Evolutionary conservation across 2,329 filamentous ascomycete genomes (phyloP).

Genomic region (Aaosphaeria pasadenensis): DNA sequence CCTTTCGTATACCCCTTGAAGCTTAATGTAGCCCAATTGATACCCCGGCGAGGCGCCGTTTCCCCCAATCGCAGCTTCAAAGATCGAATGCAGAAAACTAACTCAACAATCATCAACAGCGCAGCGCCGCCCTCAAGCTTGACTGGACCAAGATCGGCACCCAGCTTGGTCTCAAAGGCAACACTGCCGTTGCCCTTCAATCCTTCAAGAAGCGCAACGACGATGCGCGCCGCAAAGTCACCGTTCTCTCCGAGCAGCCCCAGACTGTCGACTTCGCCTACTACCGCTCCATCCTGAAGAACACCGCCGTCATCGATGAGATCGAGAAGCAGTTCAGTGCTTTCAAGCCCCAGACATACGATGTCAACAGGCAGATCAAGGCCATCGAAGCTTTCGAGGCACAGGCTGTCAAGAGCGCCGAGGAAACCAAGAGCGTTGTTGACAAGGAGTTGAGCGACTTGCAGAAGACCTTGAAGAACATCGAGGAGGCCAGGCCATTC

Average conservation of each 20-base stretch:
- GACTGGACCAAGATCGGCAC: slow-evolving; percentile 95
- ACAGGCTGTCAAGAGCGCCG: slow-evolving; percentile 93
- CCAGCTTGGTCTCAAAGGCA: slow-evolving; percentile 93
- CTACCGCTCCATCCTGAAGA: slow-evolving; percentile 92
- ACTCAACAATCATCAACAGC: slow-evolving; percentile 54
- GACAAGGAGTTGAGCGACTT: slow-evolving; percentile 93
- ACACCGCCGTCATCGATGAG: slow-evolving; percentile 91
- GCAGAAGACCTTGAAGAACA: slow-evolving; percentile 93
- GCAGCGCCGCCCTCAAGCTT: slow-evolving; percentile 98
- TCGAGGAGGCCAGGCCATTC: slow-evolving; percentile 91
- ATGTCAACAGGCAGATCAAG: slow-evolving; percentile 91
- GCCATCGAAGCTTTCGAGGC: slow-evolving; percentile 97
- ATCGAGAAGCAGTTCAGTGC: slow-evolving; percentile 92
- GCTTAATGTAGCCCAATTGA: slow-evolving; percentile 26
- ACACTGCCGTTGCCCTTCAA: slow-evolving; percentile 86
- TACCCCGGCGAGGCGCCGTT: slow-evolving; percentile 21
- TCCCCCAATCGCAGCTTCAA: slow-evolving; percentile 24
- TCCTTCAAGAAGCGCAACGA: slow-evolving; percentile 99
- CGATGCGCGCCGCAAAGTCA: slow-evolving; percentile 91
- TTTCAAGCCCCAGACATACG: slow-evolving; percentile 93
- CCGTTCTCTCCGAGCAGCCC: slow-evolving; percentile 76
- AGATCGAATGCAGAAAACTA: slow-evolving; percentile 23
- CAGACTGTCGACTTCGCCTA: slow-evolving; percentile 88
- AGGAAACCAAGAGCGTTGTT: slow-evolving; percentile 95
- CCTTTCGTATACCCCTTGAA: slow-evolving; percentile 12